A percentile compares a stretch with the other conserved stretches of the same genome.
phyloP scores from a whole-genome alignment of 495 filamentous ascomycete genomes.

The Aspergillus homomorphus region DNA sequence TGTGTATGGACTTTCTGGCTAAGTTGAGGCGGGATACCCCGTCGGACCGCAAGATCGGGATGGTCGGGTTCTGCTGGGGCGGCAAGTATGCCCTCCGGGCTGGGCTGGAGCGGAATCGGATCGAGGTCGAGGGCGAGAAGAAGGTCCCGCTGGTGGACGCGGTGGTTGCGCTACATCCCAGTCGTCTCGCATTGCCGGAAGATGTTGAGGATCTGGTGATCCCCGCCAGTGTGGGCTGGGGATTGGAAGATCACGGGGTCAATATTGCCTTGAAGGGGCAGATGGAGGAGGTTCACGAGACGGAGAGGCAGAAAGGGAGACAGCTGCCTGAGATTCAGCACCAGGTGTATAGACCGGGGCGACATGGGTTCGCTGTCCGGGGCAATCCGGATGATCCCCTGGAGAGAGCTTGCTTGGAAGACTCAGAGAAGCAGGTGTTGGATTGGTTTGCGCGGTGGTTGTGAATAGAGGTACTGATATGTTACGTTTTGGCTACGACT shows the following conservation, averaged over 20 bases:
- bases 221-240: not conserved
- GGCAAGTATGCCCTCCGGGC: slow-evolving; percentile 2
- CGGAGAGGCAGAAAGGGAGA: slow-evolving; percentile 18
- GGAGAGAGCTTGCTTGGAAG: slow-evolving; percentile 2
- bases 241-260: not conserved
- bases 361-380: slow-evolving; percentile 1
- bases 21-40: not conserved
- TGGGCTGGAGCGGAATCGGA: not conserved
- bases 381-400: slow-evolving; percentile 4
- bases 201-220: not conserved
- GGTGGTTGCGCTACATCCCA: slow-evolving; percentile 1
- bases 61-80: slow-evolving; percentile 2
- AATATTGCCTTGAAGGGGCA: not conserved
- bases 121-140: not conserved
- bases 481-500: too few species aligned
- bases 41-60: not conserved
- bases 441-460: slow-evolving; percentile 6
- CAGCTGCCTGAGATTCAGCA: slow-evolving; percentile 19
- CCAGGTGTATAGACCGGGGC: slow-evolving; percentile 22
- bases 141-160: slow-evolving; percentile 1
- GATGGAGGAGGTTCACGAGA: slow-evolving; percentile 8
- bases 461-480: too few species aligned
- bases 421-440: slow-evolving; percentile 4
- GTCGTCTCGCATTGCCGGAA: not conserved
- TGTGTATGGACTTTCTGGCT: not conserved